These are phyloP conservation scores for Eucommia ulmoides DNA, from an alignment of 257 asterid species.

Conservation along the genomic window DNA sequence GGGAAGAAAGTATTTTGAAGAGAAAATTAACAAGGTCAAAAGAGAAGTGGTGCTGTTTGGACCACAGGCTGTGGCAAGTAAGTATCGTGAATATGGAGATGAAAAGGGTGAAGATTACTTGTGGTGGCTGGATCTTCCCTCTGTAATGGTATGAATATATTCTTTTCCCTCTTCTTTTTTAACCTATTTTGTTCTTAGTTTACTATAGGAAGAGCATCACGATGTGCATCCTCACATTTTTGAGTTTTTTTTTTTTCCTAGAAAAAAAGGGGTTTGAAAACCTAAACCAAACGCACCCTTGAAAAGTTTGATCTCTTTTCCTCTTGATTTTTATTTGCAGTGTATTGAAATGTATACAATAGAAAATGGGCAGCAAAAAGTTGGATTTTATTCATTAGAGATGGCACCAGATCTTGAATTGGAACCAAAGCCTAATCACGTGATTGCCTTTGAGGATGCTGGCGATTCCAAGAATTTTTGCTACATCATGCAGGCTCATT, in stretches of 20 bases:
- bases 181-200: neutral
- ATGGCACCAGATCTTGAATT: slow-evolving; percentile 94
- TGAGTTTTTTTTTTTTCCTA: no score
- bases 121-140: slow-evolving; percentile 97
- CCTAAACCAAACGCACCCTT: no score
- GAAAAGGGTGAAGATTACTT: slow-evolving; percentile 76
- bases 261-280: no score
- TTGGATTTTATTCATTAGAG: slow-evolving; percentile 87
- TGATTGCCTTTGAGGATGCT: slow-evolving; percentile 86
- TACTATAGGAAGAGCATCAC: neutral
- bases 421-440: slow-evolving; percentile 79
- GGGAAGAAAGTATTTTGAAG: slow-evolving; percentile 42
- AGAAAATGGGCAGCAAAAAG: slow-evolving; percentile 59
- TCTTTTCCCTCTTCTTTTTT: slow-evolving; percentile 4
- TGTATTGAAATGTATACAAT: slow-evolving; percentile 75
- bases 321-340: no score
- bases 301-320: no score
- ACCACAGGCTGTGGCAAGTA: slow-evolving; percentile 89
- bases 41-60: slow-evolving; percentile 93
- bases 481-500: slow-evolving; percentile 68
- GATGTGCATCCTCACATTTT: no score
- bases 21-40: slow-evolving; percentile 69
- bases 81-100: slow-evolving; percentile 82
- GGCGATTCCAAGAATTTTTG: slow-evolving; percentile 83
- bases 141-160: slow-evolving; percentile 40